These are phyloP conservation scores for Naganishia onofrii DNA, from an alignment of 768 basidiomycete species.

Conservation along the genomic window DNA sequence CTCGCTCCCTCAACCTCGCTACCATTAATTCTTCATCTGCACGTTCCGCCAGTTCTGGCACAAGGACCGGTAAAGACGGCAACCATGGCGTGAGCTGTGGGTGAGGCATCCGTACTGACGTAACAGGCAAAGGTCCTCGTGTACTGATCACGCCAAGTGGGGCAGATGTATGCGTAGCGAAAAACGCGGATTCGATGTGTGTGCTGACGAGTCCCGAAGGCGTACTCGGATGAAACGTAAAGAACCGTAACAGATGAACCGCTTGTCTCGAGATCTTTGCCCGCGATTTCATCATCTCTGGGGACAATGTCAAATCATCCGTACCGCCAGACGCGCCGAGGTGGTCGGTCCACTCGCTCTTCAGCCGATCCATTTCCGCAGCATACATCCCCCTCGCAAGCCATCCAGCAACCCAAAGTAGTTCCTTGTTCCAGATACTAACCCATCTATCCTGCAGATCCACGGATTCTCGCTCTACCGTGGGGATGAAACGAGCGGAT, in stretches of 20 bases:
- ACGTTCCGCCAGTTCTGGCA: slow-evolving; percentile 53
- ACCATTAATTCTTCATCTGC: slow-evolving; percentile 60
- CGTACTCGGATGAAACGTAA: slow-evolving; percentile 82
- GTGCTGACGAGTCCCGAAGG: slow-evolving; percentile 75
- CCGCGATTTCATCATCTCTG: slow-evolving; percentile 33
- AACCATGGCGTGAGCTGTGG: slow-evolving; percentile 70
- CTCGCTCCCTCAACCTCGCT: slow-evolving; percentile 61
- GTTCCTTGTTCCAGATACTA: slow-evolving; percentile 75
- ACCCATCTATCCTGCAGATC: slow-evolving; percentile 74
- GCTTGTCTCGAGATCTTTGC: slow-evolving; percentile 62
- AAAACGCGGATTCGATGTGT: slow-evolving; percentile 74
- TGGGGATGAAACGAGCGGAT: slow-evolving; percentile 84
- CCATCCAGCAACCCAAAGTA: slow-evolving; percentile 78
- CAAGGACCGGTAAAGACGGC: slow-evolving; percentile 71
- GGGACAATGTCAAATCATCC: slow-evolving; percentile 27
- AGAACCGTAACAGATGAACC: slow-evolving; percentile 80
- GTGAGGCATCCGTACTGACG: slow-evolving; percentile 71
- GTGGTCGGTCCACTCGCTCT: slow-evolving; percentile 58
- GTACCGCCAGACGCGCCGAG: slow-evolving; percentile 33
- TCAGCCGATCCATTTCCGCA: slow-evolving; percentile 66
- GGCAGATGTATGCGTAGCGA: slow-evolving; percentile 59
- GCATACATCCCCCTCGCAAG: slow-evolving; percentile 81
- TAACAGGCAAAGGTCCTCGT: slow-evolving; percentile 65
- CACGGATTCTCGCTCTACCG: slow-evolving; percentile 90
- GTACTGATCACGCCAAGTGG: slow-evolving; percentile 72